phyloP scores from a whole-genome alignment of 495 filamentous ascomycete species.

The Podospora didyma region DNA sequence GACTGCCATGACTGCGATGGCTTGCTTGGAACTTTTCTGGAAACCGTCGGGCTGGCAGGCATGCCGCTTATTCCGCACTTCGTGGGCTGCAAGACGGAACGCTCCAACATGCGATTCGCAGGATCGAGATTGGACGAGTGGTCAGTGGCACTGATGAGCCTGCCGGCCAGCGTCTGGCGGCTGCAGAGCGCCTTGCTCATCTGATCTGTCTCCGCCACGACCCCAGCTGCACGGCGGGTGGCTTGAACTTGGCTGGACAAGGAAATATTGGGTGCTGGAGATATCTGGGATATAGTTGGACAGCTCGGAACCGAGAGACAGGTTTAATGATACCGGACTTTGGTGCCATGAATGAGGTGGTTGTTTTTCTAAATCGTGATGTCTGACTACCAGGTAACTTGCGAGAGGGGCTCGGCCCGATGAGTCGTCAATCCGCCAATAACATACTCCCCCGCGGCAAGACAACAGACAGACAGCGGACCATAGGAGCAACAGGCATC shows the following conservation, averaged over 20 bases:
- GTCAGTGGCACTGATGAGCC: neutral
- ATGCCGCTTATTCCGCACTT: too few species aligned
- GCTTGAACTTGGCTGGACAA: neutral
- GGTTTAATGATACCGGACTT: too few species aligned
- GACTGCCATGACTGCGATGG: neutral
- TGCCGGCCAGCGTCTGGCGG: neutral
- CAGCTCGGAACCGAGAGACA: neutral
- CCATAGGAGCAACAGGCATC: too few species aligned
- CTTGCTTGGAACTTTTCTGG: neutral
- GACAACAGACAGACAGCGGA: too few species aligned
- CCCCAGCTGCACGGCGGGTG: neutral
- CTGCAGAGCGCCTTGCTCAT: neutral
- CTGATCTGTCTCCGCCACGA: neutral
- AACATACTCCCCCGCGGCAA: too few species aligned
- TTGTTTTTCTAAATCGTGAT: too few species aligned
- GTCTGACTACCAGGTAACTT: too few species aligned
- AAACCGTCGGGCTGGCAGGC: too few species aligned
- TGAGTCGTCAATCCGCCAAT: too few species aligned
- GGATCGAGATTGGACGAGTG: neutral
- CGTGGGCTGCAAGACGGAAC: too few species aligned
- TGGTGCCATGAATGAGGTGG: neutral
- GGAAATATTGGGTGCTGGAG: neutral
- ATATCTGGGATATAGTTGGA: neutral
- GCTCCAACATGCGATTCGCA: too few species aligned
- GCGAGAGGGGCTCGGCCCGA: too few species aligned